Evolutionary conservation across 805 yeast genomes (phyloP), one percentile per base, ranked within the genome.

Genomic region (Priceomyces haplophilus): DNA sequence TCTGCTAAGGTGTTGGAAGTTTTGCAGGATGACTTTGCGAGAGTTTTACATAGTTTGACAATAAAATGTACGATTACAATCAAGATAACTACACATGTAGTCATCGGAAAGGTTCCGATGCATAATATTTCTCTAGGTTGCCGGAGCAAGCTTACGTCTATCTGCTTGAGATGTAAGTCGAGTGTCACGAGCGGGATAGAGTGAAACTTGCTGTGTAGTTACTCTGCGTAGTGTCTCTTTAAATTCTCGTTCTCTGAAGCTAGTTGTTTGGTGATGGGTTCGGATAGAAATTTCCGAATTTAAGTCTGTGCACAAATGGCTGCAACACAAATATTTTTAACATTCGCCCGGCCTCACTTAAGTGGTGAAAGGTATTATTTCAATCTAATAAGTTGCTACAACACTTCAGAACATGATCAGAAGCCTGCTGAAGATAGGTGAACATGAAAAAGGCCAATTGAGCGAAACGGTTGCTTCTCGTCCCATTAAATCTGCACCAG

Each of bases 271-370:
- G 24, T 21, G 24, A 21, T 21, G 6, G 8, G 8, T 21, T 21
- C 24, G 24, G 24, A 7, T 21, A 21, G 24, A 8, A 8, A 21
- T 7, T 21, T 21, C 8, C 24, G 24, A 8, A 21, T 8, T 21
- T 7, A 21, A n/a, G 31, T 27, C 31, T 27, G 31, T 27, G 32
- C 41, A 38, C 37, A 47, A 47, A 41, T 45, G 47, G 52, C 45
- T 50, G 55, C 54, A 50, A 49, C 55, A 50, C 53, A 48, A 48
- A 46, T 45, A 32, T 19, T 32, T 13, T 27, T n/a, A 27, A 27
- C 31, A 11, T 27, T 27, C 31, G 15, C 17, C 15, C 33, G 17
- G 33, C 33, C 10, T 6, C 15, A 30, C 33, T 21, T 21, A 6
- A 21, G 24, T 21, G 24, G 24, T 21, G 24, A 6, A 7, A 21